These are phyloP conservation scores for Aureobasidium leucospermi DNA, from an alignment of 2,329 filamentous ascomycete species.

Conservation along the genomic window DNA sequence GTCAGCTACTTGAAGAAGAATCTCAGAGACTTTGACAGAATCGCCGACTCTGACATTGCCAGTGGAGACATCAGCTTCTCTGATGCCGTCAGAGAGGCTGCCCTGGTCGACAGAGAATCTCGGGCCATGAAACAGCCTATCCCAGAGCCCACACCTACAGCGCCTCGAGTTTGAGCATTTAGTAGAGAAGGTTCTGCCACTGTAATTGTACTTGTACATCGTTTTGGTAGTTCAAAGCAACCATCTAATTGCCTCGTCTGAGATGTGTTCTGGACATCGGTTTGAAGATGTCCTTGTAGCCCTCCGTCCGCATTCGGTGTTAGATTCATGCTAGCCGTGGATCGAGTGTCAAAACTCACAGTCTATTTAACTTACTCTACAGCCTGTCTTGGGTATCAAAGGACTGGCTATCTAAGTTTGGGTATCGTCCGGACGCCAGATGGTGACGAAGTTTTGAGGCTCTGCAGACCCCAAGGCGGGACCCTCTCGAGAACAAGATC, in stretches of 20 bases:
- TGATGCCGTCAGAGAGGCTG: slow-evolving; percentile 3
- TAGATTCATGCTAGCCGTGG: too few relatives aligned
- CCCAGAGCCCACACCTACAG: background rate
- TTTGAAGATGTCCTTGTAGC: too few relatives aligned
- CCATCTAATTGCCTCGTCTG: background rate
- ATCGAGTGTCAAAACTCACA: too few relatives aligned
- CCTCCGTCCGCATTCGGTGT: too few relatives aligned
- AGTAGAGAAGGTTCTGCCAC: background rate
- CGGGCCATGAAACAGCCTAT: background rate
- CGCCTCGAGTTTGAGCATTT: background rate
- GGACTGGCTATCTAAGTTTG: background rate
- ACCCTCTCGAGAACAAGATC: too few relatives aligned
- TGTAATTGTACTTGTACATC: background rate
- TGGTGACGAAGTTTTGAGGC: slow-evolving; percentile 1
- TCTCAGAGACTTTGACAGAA: slow-evolving; percentile 45
- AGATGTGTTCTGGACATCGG: background rate
- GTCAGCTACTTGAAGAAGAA: slow-evolving; percentile 57
- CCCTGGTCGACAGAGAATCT: slow-evolving; percentile 3
- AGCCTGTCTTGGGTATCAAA: background rate
- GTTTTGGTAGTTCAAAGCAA: background rate
- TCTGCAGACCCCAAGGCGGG: background rate
- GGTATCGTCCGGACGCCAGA: background rate
- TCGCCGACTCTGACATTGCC: slow-evolving; percentile 47
- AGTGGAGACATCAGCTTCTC: slow-evolving; percentile 42
- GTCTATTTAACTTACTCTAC: background rate